phyloP scores from a whole-genome alignment of 768 basidiomycete genomes.

The Paxillus rubicundulus region DNA sequence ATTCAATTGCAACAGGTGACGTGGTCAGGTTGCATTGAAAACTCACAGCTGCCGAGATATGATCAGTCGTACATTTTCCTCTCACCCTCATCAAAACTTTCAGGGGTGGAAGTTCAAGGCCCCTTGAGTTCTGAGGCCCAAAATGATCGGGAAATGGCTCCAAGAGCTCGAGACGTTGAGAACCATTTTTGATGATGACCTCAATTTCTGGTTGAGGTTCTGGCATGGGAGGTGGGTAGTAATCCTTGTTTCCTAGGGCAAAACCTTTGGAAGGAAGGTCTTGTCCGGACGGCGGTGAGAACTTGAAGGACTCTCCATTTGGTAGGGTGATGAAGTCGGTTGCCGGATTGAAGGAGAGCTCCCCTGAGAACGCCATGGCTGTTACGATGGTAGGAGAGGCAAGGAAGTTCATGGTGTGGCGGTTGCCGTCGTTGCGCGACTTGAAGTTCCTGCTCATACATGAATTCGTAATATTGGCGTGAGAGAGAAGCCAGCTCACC shows the following conservation, averaged over 20 bases:
- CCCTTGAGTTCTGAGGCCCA: slow-evolving; percentile 43
- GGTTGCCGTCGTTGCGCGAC: slow-evolving; percentile 95
- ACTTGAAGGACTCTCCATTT: slow-evolving; percentile 78
- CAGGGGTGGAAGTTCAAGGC: slow-evolving; percentile 75
- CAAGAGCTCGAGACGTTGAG: slow-evolving; percentile 82
- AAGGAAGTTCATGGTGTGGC: slow-evolving; percentile 94
- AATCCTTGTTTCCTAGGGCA: slow-evolving; percentile 65
- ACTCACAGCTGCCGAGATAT: slow-evolving; percentile 91
- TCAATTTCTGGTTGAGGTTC: slow-evolving; percentile 71
- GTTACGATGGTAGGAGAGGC: slow-evolving; percentile 97
- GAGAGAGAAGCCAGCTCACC: slow-evolving; percentile 42
- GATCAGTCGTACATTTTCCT: slow-evolving; percentile 99
- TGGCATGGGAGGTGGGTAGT: slow-evolving; percentile 76
- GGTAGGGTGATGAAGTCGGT: slow-evolving; percentile 68
- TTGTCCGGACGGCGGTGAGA: slow-evolving; percentile 78
- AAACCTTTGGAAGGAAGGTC: slow-evolving; percentile 85
- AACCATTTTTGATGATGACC: slow-evolving; percentile 73
- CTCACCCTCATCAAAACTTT: slow-evolving; percentile 87
- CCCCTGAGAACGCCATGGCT: slow-evolving; percentile 95
- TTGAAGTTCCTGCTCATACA: slow-evolving; percentile 63
- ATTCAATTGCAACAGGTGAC: slow-evolving; percentile 1
- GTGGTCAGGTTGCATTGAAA: background rate
- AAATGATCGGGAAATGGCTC: slow-evolving; percentile 86
- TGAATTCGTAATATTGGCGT: background rate
- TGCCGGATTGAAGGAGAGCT: slow-evolving; percentile 89